These are phyloP conservation scores for Mycena galopus DNA, from an alignment of 768 basidiomycete species.

Conservation along the genomic window DNA sequence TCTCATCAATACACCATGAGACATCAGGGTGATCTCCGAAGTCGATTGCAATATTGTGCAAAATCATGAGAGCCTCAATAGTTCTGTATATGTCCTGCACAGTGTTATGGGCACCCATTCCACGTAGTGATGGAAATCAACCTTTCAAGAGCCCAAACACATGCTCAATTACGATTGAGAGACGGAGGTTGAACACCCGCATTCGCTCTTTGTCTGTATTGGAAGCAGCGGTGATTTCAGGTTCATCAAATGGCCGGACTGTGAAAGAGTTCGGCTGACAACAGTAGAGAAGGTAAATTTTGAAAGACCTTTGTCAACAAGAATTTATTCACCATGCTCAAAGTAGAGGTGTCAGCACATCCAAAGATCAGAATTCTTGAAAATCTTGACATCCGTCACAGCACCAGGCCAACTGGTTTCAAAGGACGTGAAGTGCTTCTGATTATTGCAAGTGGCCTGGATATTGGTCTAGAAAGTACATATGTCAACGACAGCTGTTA, in stretches of 20 bases:
- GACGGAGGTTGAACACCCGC: conserved; percentile 36
- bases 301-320: conserved; percentile 30
- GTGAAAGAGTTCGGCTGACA: conserved; percentile 38
- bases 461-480: conserved; percentile 1
- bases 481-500: too few species aligned
- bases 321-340: conserved; percentile 38
- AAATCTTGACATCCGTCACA: conserved; percentile 37
- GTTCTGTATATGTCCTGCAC: conserved; percentile 37
- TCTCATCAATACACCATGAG: conserved; percentile 5
- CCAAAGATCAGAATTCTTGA: conserved; percentile 39
- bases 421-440: conserved; percentile 37
- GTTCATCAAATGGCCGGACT: conserved; percentile 42
- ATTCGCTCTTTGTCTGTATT: conserved; percentile 14
- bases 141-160: conserved; percentile 47
- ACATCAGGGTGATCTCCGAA: conserved; percentile 34
- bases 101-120: conserved; percentile 31
- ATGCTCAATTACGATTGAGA: conserved; percentile 47
- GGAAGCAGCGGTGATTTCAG: conserved; percentile 29
- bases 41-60: conserved; percentile 44
- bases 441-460: conserved; percentile 37
- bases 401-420: conserved; percentile 43
- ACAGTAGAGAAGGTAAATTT: too few species aligned
- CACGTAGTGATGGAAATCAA: conserved; percentile 39
- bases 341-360: conserved; percentile 35
- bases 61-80: conserved; percentile 39